These are phyloP conservation scores for Claviceps purpurea DNA, from an alignment of 2,329 filamentous ascomycete species.

Conservation along the genomic window DNA sequence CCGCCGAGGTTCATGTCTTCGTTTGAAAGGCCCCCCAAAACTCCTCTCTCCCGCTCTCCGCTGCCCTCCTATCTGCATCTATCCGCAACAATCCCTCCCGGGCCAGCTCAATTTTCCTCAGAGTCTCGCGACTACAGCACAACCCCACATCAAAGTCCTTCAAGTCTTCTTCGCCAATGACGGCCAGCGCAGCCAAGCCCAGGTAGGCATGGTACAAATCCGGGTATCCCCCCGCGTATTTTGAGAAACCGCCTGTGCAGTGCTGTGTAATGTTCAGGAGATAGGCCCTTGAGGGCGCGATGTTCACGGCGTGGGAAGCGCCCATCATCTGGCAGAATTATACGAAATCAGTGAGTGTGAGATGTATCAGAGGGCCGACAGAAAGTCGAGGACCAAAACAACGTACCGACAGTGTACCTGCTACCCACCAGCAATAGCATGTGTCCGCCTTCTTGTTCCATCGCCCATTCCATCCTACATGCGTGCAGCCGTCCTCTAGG, in stretches of 20 bases:
- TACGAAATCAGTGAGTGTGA: not conserved
- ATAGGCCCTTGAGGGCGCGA: constrained; percentile 54
- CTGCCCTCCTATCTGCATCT: constrained; percentile 4
- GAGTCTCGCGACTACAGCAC: constrained; percentile 55
- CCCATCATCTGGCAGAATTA: constrained; percentile 37
- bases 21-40: constrained; percentile 12
- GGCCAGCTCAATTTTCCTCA: constrained; percentile 34
- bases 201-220: constrained; percentile 85
- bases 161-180: constrained; percentile 56
- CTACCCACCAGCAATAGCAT: constrained; percentile 91
- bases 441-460: constrained; percentile 88
- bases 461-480: constrained; percentile 76
- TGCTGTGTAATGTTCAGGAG: constrained; percentile 81
- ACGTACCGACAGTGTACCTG: constrained; percentile 42
- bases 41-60: not conserved
- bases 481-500: constrained; percentile 22
- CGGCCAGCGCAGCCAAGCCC: constrained; percentile 65
- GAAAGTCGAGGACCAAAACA: not conserved
- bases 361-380: too few species aligned
- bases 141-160: constrained; percentile 61
- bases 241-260: constrained; percentile 69
- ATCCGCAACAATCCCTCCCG: constrained; percentile 22
- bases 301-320: constrained; percentile 43
- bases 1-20: not conserved
- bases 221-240: constrained; percentile 52